Evolutionary conservation across 2,329 filamentous ascomycete species (phyloP), one percentile per base, ranked within the genome.

Genomic region (Sporothrix globosa): DNA sequence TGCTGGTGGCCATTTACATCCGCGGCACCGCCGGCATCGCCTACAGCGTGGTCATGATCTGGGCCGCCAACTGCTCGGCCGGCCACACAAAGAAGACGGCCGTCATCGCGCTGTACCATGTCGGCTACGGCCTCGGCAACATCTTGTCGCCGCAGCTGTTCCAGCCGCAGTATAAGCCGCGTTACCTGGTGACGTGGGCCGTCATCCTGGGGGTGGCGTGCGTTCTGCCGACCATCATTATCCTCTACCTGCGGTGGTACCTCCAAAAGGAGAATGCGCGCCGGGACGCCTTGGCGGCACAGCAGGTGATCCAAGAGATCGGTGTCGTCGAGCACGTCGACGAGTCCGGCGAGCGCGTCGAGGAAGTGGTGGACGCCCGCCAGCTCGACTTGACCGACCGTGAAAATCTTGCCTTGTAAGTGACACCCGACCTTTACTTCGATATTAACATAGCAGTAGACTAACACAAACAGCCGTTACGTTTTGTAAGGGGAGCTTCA

Each of bases 21-120:
- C 63, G 71, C 2, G 65, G 61, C n/a, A 70, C 71, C 4, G 56
- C 50, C 21, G 68, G 71, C 34, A 63, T 72, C 21, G 52, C 71
- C 34, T 72, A 72, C 58, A 72, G 71, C 41, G 65, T 72, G 14
- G 71, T 72, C 52, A 77, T 85, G 0, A 82, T 81, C 0, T 80
- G 85, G 71, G 82, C 82, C 54, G 84, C 83, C 0, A 83, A 82
- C 50, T 86, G 86, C 73, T 83, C 82, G 0, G 83, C 81, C 1
- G 87, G 87, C 0, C 86, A 88, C 72, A 88, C 87, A 1, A 89
- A 89, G 76, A 89, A 90, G 76, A 87, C 89, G 65, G 84, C 88
- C 39, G 87, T 87, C 19, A 88, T 88, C 34, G 87, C 85, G 0
- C 83, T 88, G 70, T 81, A 89, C 4, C 89, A 87, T 78, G 81